Evolutionary conservation across 805 yeast genomes (phyloP), one percentile per base, ranked within the genome.

Genomic region (Dipodascopsis uninucleata): DNA sequence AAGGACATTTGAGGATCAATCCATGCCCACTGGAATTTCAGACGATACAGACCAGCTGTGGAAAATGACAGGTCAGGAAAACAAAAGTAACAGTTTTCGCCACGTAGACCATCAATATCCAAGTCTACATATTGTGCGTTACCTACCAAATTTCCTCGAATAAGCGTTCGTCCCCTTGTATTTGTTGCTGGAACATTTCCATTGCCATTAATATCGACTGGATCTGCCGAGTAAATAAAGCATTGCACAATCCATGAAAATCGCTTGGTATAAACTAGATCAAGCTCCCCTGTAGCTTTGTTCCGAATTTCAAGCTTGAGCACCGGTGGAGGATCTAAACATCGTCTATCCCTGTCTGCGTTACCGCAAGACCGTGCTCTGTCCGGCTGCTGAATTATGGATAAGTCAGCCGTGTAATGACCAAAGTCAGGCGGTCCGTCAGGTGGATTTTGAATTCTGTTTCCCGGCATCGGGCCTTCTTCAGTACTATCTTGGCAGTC

Each of bases 11-110:
- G 31, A 24, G 43, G 54, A 36, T 64, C 68, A 37, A 52, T 63
- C 54, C 54, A 49, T 10, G 49, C 50, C 16, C 63, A 53, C 25
- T 52, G 52, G 43, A 64, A 64, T 26, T 51, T 45, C 28, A 64
- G 55, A 18, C 56, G 43, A 47, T 63, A 64, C 21, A 35, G 21
- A 28, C 68, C 68, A 28, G 64, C 68, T 28, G 59, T 61, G 7
- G 66, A 58, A 32, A 64, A 57, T 14, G 65, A 58, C 26, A 63
- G 48, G 44, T 63, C 67, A 28, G 61, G 62, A 31, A 63, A 58
- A 22, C 63, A 52, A 39, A 63, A 63, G 46, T 58, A 62, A 36
- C 54, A 49, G 8, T 37, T 40, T 35, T 42, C 48, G 16, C 53
- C 54, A 18, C 20, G 23, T 32, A 26, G 43, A 16, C 45, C 47